Evolutionary conservation across 371 early-diverging fungal species (phyloP), one percentile per base, ranked within the genome.

Genomic region (Mortierella sp.): DNA sequence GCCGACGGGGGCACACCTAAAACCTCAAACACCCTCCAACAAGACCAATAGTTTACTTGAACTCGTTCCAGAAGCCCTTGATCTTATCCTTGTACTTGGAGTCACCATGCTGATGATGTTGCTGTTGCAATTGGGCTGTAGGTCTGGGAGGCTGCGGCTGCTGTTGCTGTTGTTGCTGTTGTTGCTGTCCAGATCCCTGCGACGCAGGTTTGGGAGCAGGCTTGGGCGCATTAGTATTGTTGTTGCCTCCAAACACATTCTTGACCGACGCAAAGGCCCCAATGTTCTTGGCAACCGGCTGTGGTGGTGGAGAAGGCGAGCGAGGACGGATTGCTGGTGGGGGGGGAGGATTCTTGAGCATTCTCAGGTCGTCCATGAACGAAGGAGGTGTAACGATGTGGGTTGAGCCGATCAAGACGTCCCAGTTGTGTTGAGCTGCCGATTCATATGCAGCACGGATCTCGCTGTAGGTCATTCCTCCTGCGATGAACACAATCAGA

Each of bases 401-500:
- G 5, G 96, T 96, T 16, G 96, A 95, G 18, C 97, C 98, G 80
- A 98, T 94, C 83, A 96, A 90, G 1, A 98, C 91, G 68, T 98
- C 97, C 70, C 96, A 91, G 46, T 94, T 92, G 77, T 89, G 89
- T 18, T 92, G 91, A 41, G 92, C 90, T n/a, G 94, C 88, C 11
- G 97, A 81, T 76, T 98, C 98, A 84, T 98, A 98, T 0, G 93
- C 92, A 6, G 94, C 82, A 68, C 99, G 93, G 76, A 98, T 94
- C 87, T 99, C 99, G 29, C 96, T 95, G 70, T 95, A 96, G 14
- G 99, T 97, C 77, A 97, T 88, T 18, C 99, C 99, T 35, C 99
- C 99, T 11, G 97, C 94, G 51, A 98, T 91, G 81, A 98, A 99
- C 11, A 99, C 88, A 16, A 86, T 86, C 71, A 86, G 29, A 29